phyloP scores from a whole-genome alignment of 164 flowering plant species.

The Piper longum region DNA sequence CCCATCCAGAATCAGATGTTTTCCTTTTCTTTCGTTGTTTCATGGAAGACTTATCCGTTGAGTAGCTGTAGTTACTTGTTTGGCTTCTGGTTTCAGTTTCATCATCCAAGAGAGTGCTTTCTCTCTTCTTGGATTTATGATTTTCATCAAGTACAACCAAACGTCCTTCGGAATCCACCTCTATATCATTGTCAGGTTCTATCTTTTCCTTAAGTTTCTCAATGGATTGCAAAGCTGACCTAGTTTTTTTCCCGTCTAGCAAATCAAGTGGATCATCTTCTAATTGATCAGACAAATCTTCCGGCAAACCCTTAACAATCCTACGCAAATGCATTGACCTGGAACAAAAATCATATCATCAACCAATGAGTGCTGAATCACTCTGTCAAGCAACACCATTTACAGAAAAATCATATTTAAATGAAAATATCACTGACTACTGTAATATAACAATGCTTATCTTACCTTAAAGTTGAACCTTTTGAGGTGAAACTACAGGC shows the following conservation, averaged over 20 bases:
- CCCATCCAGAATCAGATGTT: conserved; percentile 68
- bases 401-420: background rate
- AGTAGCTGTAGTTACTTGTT: conserved; percentile 28
- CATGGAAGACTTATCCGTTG: conserved; percentile 21
- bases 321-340: conserved; percentile 44
- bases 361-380: background rate
- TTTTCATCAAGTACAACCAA: conserved; percentile 50
- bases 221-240: conserved; percentile 57
- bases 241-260: conserved; percentile 63
- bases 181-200: conserved; percentile 65
- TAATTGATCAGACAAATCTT: conserved; percentile 48
- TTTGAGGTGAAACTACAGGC: conserved; percentile 33
- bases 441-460: background rate
- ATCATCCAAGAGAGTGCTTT: conserved; percentile 13
- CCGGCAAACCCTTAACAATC: conserved; percentile 49
- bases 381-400: background rate
- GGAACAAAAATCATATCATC: background rate
- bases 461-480: conserved; percentile 43
- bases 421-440: background rate
- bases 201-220: conserved; percentile 31
- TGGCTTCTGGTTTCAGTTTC: conserved; percentile 42
- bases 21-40: conserved; percentile 44
- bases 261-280: conserved; percentile 91
- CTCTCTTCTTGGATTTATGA: conserved; percentile 20
- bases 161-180: conserved; percentile 75